Evolutionary conservation across 352 stramenopile genomes (phyloP).

Genomic region (Blastocystis hominis): DNA sequence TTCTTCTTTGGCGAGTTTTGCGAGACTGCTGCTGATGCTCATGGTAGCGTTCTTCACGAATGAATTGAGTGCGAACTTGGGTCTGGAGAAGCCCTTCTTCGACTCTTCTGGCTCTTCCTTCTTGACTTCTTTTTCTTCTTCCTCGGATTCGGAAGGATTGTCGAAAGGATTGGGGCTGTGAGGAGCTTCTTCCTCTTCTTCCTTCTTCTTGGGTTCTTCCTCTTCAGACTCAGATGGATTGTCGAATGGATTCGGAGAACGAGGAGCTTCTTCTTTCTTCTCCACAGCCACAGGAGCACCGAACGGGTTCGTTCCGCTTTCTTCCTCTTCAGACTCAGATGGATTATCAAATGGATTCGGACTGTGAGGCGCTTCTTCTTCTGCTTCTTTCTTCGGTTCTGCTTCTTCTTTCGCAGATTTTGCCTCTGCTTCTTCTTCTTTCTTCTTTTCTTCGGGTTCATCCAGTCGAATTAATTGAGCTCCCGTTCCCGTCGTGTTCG

Average conservation of each 20-base stretch:
- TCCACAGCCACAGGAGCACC: neutral
- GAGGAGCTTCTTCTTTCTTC: neutral
- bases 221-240: neutral
- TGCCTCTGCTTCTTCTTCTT: no score
- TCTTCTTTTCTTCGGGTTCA: no score
- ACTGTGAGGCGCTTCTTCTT: neutral
- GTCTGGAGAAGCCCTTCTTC: neutral
- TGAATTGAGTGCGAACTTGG: constrained; percentile 1
- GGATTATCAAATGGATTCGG: constrained; percentile 43
- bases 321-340: constrained; percentile 1
- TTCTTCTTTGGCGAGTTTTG: neutral
- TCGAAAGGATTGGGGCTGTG: constrained; percentile 1
- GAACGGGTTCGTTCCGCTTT: neutral
- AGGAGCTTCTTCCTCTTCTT: neutral
- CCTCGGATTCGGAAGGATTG: neutral
- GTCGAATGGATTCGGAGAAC: neutral
- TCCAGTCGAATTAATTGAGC: neutral
- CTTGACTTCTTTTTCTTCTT: constrained; percentile 7
- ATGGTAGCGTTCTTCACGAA: constrained; percentile 3
- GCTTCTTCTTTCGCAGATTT: neutral
- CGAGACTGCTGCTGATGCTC: neutral
- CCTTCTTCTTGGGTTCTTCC: neutral
- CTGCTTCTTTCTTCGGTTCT: neutral
- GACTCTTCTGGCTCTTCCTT: neutral
- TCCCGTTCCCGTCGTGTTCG: neutral